Base-by-base conservation (phyloP, 2,329 filamentous ascomycete species). In the Aspergillus jensenii region DNA sequence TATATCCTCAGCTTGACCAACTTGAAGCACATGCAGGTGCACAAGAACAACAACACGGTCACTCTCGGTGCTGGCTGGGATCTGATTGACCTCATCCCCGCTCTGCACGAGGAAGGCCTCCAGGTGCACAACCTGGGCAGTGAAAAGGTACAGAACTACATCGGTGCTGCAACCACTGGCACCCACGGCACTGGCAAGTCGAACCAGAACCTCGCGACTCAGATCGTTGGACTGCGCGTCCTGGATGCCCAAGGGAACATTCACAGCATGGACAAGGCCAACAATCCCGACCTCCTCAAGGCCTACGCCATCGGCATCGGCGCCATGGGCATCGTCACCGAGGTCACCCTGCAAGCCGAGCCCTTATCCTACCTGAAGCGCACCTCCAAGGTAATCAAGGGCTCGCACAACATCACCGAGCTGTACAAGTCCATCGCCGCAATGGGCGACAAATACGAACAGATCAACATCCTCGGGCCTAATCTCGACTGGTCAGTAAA, bases 11-110 rank as follows among this genome's bases (percentile, higher is more conserved):
- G 14, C 14, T 7, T 47, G 12, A 47, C 45, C n/a, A 47, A 47
- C 45, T n/a, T 47, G 11, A 47, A 35, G 45, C 23, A 47, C 15
- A 6, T 47, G 23, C 23, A 33, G 14, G 25, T 47, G 7, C 3
- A 47, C 45, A 33, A 27, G 23, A 25, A 3, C 23, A 31, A 47
- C 37, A 43, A 25, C 7, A 65, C 58, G 3, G 62, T 60, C 55
- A 66, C 64, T 21, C 56, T 64, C 37, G 64, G 64, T 52, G 64
- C 60, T 44, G 64, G 64, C 21, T 66, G 64, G 64, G 64, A 66
- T 52, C 47, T 66, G 35, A 48, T 51, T 44, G 64, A 66, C 41
- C 57, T 66, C 14, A 48, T 59, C 15, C 27, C 58, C 7, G 59
- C 54, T 19, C 60, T 66, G 6, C 58, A 62, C 47, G 52, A 51